Conservation (phyloP, 805 yeast species). For the Maudiozyma bulderi region DNA sequence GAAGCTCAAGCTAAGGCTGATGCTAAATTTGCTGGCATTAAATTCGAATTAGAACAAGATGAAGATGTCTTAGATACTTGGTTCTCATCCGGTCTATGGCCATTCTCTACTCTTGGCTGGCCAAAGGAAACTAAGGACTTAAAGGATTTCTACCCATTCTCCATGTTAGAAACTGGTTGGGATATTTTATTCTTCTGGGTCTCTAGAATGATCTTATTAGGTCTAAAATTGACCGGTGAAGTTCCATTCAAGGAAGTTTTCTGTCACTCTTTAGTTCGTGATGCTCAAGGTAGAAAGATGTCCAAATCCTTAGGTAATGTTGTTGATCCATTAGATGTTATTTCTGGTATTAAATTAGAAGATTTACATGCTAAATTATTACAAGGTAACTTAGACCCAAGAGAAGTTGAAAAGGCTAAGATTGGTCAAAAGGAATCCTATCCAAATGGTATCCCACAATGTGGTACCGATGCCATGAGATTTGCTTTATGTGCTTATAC, state of each 20-base stretch:
- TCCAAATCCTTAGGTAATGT: slow-evolving; percentile 96
- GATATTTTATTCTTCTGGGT: slow-evolving; percentile 99
- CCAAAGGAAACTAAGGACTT: slow-evolving; percentile 71
- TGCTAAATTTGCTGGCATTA: slow-evolving; percentile 57
- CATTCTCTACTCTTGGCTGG: slow-evolving; percentile 95
- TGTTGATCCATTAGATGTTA: slow-evolving; percentile 91
- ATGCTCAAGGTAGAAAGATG: slow-evolving; percentile 98
- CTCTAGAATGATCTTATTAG: slow-evolving; percentile 87
- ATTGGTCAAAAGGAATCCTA: slow-evolving; percentile 81
- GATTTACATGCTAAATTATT: slow-evolving; percentile 67
- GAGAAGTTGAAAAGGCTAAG: slow-evolving; percentile 78
- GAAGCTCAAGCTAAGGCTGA: slow-evolving; percentile 83
- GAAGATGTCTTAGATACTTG: slow-evolving; percentile 98
- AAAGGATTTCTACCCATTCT: slow-evolving; percentile 76
- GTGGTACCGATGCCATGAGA: slow-evolving; percentile 98
- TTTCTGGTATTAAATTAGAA: slow-evolving; percentile 74
- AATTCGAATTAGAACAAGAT: slow-evolving; percentile 79
- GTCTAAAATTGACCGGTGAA: slow-evolving; percentile 79
- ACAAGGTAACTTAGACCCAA: slow-evolving; percentile 79
- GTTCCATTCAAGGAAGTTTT: slow-evolving; percentile 94
- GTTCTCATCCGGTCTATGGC: slow-evolving; percentile 98
- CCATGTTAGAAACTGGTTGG: slow-evolving; percentile 98
- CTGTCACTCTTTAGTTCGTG: slow-evolving; percentile 97
- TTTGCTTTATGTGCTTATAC: slow-evolving; percentile 97
- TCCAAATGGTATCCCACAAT: slow-evolving; percentile 97